A percentile compares a stretch with the other conserved stretches of the same genome.
These are phyloP conservation scores for Nemania sp. DNA, from an alignment of 2,329 filamentous ascomycete species.

Conservation along the genomic window DNA sequence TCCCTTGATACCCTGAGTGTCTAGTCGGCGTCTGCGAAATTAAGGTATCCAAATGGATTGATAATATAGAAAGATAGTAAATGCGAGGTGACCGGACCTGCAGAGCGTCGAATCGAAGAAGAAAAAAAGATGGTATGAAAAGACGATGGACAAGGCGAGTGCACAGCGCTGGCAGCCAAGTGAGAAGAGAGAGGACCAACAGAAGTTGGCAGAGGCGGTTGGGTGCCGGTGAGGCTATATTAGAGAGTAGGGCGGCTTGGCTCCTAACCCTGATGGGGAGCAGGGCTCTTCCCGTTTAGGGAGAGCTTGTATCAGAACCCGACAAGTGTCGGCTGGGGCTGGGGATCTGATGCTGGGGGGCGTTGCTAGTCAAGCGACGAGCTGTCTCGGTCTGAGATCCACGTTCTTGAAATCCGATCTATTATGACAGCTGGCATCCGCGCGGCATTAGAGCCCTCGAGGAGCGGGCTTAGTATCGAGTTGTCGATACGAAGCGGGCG, in stretches of 20 bases:
- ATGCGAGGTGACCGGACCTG: slow-evolving; percentile 59
- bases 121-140: slow-evolving; percentile 50
- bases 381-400: slow-evolving; percentile 52
- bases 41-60: slow-evolving; percentile 19
- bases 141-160: slow-evolving; percentile 57
- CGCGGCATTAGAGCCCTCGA: slow-evolving; percentile 48
- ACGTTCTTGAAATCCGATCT: slow-evolving; percentile 56
- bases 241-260: slow-evolving; percentile 38
- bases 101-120: slow-evolving; percentile 42
- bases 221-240: slow-evolving; percentile 45
- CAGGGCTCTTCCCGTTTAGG: slow-evolving; percentile 47
- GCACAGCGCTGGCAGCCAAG: slow-evolving; percentile 51
- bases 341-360: slow-evolving; percentile 48
- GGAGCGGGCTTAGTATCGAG: slow-evolving; percentile 16
- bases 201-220: slow-evolving; percentile 29
- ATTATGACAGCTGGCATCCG: slow-evolving; percentile 59
- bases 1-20: slow-evolving; percentile 21
- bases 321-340: slow-evolving; percentile 41
- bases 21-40: slow-evolving; percentile 23
- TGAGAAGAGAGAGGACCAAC: slow-evolving; percentile 40
- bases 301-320: slow-evolving; percentile 48
- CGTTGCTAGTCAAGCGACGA: slow-evolving; percentile 41
- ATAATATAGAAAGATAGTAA: slow-evolving; percentile 35
- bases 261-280: slow-evolving; percentile 39
- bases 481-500: slow-evolving; percentile 4